phyloP scores from a whole-genome alignment of 768 basidiomycete species.

The Mycena epipterygia region DNA sequence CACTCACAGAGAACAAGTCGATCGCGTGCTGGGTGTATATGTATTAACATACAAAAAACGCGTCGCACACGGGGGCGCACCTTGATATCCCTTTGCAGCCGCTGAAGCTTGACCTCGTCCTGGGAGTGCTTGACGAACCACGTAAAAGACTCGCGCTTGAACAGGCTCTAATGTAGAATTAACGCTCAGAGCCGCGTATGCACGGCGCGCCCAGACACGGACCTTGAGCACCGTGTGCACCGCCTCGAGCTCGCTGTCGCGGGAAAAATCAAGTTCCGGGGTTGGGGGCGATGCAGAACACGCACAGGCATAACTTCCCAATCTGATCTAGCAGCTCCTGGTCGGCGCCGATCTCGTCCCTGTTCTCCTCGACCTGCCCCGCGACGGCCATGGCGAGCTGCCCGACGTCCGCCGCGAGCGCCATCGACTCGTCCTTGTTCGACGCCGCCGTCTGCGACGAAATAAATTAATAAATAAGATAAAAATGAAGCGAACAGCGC shows the following conservation, averaged over 20 bases:
- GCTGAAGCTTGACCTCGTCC: constrained; percentile 32
- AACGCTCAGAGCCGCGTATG: neutral
- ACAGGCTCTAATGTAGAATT: constrained; percentile 18
- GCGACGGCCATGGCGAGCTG: constrained; percentile 29
- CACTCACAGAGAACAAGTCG: constrained; percentile 37
- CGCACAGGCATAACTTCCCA: constrained; percentile 37
- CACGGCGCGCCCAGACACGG: neutral
- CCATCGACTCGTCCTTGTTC: constrained; percentile 30
- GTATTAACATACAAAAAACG: neutral
- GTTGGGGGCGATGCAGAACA: neutral
- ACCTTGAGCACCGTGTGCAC: constrained; percentile 34
- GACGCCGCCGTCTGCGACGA: constrained; percentile 32
- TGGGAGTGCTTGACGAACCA: constrained; percentile 35
- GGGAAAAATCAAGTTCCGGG: constrained; percentile 27
- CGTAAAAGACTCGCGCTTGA: constrained; percentile 31
- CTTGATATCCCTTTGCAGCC: constrained; percentile 35
- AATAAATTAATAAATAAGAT: too few species aligned
- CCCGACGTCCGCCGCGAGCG: constrained; percentile 35
- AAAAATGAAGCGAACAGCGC: too few species aligned
- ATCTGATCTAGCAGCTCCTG: constrained; percentile 34
- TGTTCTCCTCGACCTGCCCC: constrained; percentile 30
- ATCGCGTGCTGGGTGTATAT: constrained; percentile 28
- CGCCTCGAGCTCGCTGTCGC: constrained; percentile 34
- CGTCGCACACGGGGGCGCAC: neutral
- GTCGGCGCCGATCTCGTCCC: constrained; percentile 25